These are phyloP conservation scores for Stygiomarasmius scandens DNA, from an alignment of 1,284 basidiomycete genomes.

Conservation along the genomic window DNA sequence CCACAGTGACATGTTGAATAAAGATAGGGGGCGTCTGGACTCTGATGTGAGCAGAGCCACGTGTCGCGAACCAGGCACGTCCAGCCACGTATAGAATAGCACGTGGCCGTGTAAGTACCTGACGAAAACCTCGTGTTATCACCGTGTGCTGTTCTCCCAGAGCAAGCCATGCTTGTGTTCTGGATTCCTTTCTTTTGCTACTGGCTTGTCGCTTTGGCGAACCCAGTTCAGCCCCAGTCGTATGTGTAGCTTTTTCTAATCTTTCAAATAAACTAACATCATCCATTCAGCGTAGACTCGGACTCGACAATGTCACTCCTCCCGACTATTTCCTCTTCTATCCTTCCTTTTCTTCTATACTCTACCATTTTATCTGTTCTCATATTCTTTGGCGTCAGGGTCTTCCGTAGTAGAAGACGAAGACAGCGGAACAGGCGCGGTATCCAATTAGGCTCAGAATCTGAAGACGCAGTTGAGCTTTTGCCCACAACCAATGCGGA, in stretches of 20 bases:
- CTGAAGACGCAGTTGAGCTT: conserved; percentile 13
- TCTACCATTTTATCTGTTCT: conserved; percentile 15
- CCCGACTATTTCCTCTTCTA: not conserved
- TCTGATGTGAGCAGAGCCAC: too few species aligned
- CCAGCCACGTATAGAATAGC: too few species aligned
- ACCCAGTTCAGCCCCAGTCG: not conserved
- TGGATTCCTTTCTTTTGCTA: conserved; percentile 6
- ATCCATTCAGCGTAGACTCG: not conserved
- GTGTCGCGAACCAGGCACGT: too few species aligned
- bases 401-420: conserved; percentile 7
- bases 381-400: conserved; percentile 14
- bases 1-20: too few species aligned
- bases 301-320: not conserved
- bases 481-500: conserved; percentile 13
- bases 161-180: conserved; percentile 7
- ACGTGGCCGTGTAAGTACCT: too few species aligned
- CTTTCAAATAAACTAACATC: not conserved
- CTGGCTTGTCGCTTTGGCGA: conserved; percentile 4
- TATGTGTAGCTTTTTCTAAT: not conserved
- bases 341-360: conserved; percentile 15
- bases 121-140: too few species aligned
- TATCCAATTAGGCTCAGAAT: too few species aligned
- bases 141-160: too few species aligned
- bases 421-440: not conserved
- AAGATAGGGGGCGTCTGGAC: too few species aligned